Conservation (phyloP, 768 basidiomycete genomes). For the Calocybe indica region DNA sequence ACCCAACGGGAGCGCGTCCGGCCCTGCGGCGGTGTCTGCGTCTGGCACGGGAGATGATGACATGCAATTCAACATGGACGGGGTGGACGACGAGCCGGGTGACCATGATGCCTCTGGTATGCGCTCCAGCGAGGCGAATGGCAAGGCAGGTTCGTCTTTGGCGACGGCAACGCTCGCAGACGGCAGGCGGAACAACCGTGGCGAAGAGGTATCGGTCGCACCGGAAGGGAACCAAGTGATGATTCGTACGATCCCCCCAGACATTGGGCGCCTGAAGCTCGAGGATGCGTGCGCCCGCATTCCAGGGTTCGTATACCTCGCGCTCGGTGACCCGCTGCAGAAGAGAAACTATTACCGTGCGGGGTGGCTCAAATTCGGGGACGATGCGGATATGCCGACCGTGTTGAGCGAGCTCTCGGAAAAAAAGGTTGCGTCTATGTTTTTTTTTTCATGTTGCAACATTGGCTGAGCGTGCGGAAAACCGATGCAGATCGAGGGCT, state of each 20-base stretch:
- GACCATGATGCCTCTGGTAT: slow-evolving; percentile 35
- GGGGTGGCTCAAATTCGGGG: slow-evolving; percentile 85
- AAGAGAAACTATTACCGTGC: slow-evolving; percentile 93
- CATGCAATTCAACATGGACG: slow-evolving; percentile 67
- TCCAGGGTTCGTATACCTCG: slow-evolving; percentile 83
- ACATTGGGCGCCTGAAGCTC: slow-evolving; percentile 82
- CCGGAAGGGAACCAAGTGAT: slow-evolving; percentile 88
- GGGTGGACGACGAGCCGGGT: slow-evolving; percentile 49
- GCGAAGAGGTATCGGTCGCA: slow-evolving; percentile 65
- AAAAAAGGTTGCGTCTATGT: slow-evolving; percentile 58
- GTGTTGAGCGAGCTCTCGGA: slow-evolving; percentile 74
- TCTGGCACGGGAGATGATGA: slow-evolving; percentile 52
- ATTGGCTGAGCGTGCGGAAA: slow-evolving; percentile 4
- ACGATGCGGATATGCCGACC: slow-evolving; percentile 75
- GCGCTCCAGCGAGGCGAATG: slow-evolving; percentile 30
- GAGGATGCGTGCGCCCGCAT: slow-evolving; percentile 79
- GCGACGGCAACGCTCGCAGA: slow-evolving; percentile 17
- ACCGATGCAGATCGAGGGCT: slow-evolving; percentile 74
- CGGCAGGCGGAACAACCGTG: slow-evolving; percentile 47
- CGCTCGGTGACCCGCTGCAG: slow-evolving; percentile 86
- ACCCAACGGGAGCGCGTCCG: slow-evolving; percentile 6
- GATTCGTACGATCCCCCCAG: slow-evolving; percentile 92
- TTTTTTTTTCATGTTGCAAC: not conserved
- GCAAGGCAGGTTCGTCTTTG: slow-evolving; percentile 27
- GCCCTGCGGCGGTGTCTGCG: slow-evolving; percentile 49